These are phyloP conservation scores for Rhodosporidiobolus sp. DNA, from an alignment of 768 basidiomycete species.

Conservation along the genomic window DNA sequence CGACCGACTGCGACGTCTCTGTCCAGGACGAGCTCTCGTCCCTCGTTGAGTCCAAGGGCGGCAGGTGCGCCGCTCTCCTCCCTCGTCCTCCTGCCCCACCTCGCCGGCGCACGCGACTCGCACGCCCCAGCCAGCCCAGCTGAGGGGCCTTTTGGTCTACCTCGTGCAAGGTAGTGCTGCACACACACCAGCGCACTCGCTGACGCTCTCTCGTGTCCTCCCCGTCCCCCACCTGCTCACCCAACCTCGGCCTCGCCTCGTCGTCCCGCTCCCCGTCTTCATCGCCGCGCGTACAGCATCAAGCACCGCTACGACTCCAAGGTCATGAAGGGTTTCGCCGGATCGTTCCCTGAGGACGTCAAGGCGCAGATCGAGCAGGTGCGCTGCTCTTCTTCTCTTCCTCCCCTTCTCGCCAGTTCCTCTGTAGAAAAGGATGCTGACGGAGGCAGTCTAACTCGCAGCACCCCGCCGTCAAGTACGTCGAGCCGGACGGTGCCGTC, in stretches of 20 bases:
- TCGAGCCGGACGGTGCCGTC: constrained; percentile 12
- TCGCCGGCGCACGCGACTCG: too few relatives aligned
- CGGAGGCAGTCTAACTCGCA: neutral
- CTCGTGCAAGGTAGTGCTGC: too few relatives aligned
- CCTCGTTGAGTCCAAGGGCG: constrained; percentile 8
- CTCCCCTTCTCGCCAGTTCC: neutral
- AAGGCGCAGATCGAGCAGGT: constrained; percentile 36
- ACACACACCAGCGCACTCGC: too few relatives aligned
- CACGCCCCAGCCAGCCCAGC: neutral
- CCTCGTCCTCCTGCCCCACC: neutral
- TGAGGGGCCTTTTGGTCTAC: too few relatives aligned
- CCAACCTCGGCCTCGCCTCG: neutral
- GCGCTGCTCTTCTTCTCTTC: neutral
- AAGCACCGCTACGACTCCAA: constrained; percentile 20
- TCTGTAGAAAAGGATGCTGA: too few relatives aligned
- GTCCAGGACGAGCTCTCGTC: neutral
- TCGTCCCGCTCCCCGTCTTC: neutral
- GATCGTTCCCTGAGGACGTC: constrained; percentile 34
- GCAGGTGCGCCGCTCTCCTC: constrained; percentile 10
- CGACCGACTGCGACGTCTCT: constrained; percentile 23
- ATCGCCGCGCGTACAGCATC: constrained; percentile 1
- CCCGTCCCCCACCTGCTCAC: neutral
- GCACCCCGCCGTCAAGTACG: constrained; percentile 34
- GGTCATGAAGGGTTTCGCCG: constrained; percentile 36
- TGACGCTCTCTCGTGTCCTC: neutral